Percentiles rank a stretch among this genome's conserved stretches.
phyloP scores from a whole-genome alignment of 441 rosid genomes.

The Dalechampia spathulata region DNA sequence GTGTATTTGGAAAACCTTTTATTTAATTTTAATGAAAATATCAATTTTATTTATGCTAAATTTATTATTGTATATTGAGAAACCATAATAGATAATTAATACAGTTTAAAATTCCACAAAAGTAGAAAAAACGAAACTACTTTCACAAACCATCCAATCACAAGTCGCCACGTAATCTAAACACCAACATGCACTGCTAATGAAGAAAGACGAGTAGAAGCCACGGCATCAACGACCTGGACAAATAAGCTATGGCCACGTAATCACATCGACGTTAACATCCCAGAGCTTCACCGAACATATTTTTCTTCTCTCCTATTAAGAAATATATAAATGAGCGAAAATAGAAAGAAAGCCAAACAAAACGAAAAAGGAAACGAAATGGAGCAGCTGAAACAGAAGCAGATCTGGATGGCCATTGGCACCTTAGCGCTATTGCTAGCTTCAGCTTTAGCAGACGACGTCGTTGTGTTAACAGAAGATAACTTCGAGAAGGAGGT shows the following conservation, averaged over 20 bases:
- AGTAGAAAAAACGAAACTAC: too few relatives aligned
- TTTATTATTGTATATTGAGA: too few relatives aligned
- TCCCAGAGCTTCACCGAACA: neutral
- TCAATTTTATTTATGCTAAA: too few relatives aligned
- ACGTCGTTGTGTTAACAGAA: slow-evolving; percentile 75
- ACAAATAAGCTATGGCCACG: slow-evolving; percentile 3
- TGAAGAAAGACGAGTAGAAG: neutral
- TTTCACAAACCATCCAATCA: slow-evolving; percentile 8
- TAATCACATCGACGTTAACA: neutral
- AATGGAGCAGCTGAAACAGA: slow-evolving; percentile 42
- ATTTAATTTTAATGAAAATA: too few relatives aligned
- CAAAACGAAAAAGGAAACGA: slow-evolving; percentile 2
- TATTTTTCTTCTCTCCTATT: neutral
- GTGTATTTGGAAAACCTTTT: too few relatives aligned
- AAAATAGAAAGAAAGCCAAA: neutral
- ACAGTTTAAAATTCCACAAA: too few relatives aligned
- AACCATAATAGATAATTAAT: too few relatives aligned
- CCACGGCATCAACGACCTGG: neutral
- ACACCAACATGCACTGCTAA: neutral
- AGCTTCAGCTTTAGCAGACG: slow-evolving; percentile 57
- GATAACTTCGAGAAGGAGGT: slow-evolving; percentile 92
- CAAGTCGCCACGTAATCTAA: slow-evolving; percentile 11
- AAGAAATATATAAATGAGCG: too few relatives aligned
- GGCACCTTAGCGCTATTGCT: slow-evolving; percentile 41
- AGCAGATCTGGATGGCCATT: slow-evolving; percentile 63